Conservation (phyloP, 805 yeast genomes). For the Candida ulmi region DNA sequence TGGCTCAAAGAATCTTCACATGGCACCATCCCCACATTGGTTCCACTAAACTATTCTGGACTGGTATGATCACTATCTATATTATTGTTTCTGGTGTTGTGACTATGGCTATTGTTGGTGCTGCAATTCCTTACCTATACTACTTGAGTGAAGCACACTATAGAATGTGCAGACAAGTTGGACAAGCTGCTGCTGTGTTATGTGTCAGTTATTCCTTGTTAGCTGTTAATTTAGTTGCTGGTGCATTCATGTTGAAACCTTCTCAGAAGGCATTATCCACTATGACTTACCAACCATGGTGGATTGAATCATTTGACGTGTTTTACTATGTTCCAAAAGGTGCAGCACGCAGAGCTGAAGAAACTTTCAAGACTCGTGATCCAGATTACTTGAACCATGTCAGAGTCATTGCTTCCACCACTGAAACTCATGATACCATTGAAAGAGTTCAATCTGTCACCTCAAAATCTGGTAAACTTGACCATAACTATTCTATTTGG, state of each 20-base stretch:
- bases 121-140: constrained; percentile 54
- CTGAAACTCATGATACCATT: constrained; percentile 29
- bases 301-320: constrained; percentile 63
- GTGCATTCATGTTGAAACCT: constrained; percentile 52
- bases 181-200: constrained; percentile 44
- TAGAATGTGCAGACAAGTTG: constrained; percentile 48
- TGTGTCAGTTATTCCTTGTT: constrained; percentile 46
- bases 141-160: constrained; percentile 40
- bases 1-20: constrained; percentile 69
- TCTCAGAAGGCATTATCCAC: constrained; percentile 43
- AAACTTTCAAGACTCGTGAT: constrained; percentile 40
- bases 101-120: constrained; percentile 64
- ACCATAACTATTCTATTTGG: constrained; percentile 46
- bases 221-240: constrained; percentile 41
- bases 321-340: constrained; percentile 53
- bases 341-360: constrained; percentile 45
- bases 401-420: constrained; percentile 56
- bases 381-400: constrained; percentile 43
- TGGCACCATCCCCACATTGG: constrained; percentile 77
- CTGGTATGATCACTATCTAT: constrained; percentile 44
- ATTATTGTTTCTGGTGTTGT: constrained; percentile 50
- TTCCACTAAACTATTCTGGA: constrained; percentile 43
- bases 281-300: constrained; percentile 67
- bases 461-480: constrained; percentile 31
- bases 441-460: constrained; percentile 21